phyloP scores from a whole-genome alignment of 2,329 filamentous ascomycete genomes.

The Fusarium sterilihyphosum region DNA sequence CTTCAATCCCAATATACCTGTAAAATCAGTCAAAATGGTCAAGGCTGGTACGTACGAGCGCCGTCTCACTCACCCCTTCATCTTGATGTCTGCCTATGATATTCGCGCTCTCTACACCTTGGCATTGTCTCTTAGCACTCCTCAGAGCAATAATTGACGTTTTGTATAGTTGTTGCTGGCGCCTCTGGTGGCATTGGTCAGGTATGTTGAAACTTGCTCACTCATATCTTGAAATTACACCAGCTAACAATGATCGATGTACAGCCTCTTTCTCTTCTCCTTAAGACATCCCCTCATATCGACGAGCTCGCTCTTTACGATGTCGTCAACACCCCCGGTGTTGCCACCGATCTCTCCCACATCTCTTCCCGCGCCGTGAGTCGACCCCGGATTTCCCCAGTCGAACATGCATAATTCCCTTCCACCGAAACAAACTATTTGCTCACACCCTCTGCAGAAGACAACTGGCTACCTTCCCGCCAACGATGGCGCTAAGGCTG shows the following conservation, averaged over 20 bases:
- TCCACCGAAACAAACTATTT: constrained; percentile 38
- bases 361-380: constrained; percentile 88
- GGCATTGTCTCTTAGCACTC: not conserved
- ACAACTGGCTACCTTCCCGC: constrained; percentile 88
- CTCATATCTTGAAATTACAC: constrained; percentile 11
- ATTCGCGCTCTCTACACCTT: not conserved
- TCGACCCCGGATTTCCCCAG: constrained; percentile 32
- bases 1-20: constrained; percentile 16
- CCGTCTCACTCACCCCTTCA: constrained; percentile 37
- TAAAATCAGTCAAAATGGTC: constrained; percentile 59
- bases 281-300: constrained; percentile 89
- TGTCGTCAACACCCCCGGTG: constrained; percentile 98
- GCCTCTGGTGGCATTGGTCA: constrained; percentile 98
- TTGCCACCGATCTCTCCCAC: constrained; percentile 95
- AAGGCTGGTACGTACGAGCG: constrained; percentile 64
- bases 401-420: constrained; percentile 26
- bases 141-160: constrained; percentile 9
- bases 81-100: not conserved
- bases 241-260: constrained; percentile 22
- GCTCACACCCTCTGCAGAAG: constrained; percentile 66
- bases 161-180: constrained; percentile 79
- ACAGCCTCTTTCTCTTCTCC: constrained; percentile 92
- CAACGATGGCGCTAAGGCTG: constrained; percentile 84
- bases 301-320: constrained; percentile 97
- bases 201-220: constrained; percentile 61